Conservation (phyloP, 257 asterid genomes). For the Orobanche coerulescens region DNA sequence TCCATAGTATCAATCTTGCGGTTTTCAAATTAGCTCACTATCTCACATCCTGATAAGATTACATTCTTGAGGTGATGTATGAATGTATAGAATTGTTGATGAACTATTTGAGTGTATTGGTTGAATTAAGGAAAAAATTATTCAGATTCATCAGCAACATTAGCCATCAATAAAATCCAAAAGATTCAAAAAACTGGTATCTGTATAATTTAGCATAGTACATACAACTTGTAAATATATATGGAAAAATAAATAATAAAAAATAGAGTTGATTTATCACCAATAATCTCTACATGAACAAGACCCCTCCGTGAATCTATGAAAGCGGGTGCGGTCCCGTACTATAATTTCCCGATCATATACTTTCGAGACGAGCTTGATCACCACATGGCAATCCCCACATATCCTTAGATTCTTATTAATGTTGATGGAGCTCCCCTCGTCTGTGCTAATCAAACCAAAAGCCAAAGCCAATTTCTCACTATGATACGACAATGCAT, state of each 20-base stretch:
- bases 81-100: constrained; percentile 2
- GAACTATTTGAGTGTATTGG: not conserved
- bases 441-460: constrained; percentile 56
- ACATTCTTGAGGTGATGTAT: not conserved
- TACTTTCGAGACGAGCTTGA: constrained; percentile 67
- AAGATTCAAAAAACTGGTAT: no score
- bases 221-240: not conserved
- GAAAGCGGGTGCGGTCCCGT: constrained; percentile 85
- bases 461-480: constrained; percentile 91
- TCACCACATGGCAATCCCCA: constrained; percentile 83
- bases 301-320: constrained; percentile 60
- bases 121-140: not conserved
- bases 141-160: not conserved
- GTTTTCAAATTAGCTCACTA: not conserved
- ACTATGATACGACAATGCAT: constrained; percentile 71
- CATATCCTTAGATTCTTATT: constrained; percentile 92
- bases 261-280: constrained; percentile 28
- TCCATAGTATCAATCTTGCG: constrained; percentile 17
- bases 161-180: not conserved
- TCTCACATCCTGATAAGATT: not conserved
- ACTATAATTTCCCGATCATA: constrained; percentile 66
- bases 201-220: no score
- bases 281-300: constrained; percentile 83
- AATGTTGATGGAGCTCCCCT: constrained; percentile 42
- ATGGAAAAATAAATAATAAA: not conserved